These are phyloP conservation scores for Puccinia polysora DNA, from an alignment of 1,284 basidiomycete genomes.

Conservation along the genomic window DNA sequence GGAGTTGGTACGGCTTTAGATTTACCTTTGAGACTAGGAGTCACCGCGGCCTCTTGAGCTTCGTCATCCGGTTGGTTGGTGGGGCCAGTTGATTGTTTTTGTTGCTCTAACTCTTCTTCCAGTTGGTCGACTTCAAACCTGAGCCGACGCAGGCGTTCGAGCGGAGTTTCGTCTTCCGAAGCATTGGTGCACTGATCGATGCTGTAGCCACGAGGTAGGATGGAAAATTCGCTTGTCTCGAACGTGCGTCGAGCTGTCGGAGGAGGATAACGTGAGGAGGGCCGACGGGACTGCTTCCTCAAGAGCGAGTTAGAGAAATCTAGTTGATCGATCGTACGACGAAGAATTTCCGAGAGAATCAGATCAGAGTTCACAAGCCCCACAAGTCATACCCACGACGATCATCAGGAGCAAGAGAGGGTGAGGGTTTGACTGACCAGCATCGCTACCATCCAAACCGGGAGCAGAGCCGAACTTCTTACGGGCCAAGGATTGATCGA, in stretches of 20 bases:
- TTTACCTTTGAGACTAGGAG: constrained; percentile 11
- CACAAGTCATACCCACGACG: no score
- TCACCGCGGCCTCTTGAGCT: constrained; percentile 4
- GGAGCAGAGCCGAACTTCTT: constrained; percentile 25
- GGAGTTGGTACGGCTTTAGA: constrained; percentile 7
- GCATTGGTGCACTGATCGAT: constrained; percentile 39
- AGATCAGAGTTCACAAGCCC: neutral
- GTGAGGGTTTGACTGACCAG: constrained; percentile 9
- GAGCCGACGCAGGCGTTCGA: constrained; percentile 55
- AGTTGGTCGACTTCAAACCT: constrained; percentile 56
- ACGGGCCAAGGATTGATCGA: constrained; percentile 26
- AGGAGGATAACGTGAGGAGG: constrained; percentile 35
- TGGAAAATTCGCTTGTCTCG: constrained; percentile 33
- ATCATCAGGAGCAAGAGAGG: no score
- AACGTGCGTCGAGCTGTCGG: constrained; percentile 17
- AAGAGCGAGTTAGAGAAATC: constrained; percentile 41
- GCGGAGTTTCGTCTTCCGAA: constrained; percentile 52
- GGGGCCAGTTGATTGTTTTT: constrained; percentile 30
- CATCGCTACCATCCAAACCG: constrained; percentile 29
- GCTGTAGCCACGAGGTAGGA: constrained; percentile 31
- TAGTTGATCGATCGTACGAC: neutral
- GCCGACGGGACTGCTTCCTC: constrained; percentile 10
- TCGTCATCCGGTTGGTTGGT: constrained; percentile 44
- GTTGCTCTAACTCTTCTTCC: constrained; percentile 53
- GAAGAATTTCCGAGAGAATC: neutral